Evolutionary conservation across 2,329 filamentous ascomycete species (phyloP), one percentile per base, ranked within the genome.

Genomic region (Paraphaeosphaeria sporulosa): DNA sequence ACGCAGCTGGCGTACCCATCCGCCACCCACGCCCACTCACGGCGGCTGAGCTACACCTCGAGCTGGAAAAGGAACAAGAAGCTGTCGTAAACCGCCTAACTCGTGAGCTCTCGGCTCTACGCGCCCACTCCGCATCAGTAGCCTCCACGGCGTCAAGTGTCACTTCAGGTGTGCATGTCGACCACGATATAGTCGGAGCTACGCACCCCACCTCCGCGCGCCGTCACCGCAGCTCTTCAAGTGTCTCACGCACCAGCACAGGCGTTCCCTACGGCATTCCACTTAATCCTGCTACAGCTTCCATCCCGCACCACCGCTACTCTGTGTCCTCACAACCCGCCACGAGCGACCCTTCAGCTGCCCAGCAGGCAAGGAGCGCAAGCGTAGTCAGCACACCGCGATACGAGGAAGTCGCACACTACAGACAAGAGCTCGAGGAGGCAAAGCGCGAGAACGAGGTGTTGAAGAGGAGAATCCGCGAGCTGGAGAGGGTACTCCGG

Each of bases 1-100:
- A 76, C 56, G 63, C 71, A 17, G 52, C 87, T 58, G 91, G 90
- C 0, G 69, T 82, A 13, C 94, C 94, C 4, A 80, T 96, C 70
- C 87, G 94, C 64, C 94, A 97, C 76, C 94, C 94, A 6, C 87
- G 92, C 38, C 94, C 94, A 3, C 81, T 97, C 76, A 97, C 94
- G 0, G 89, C 93, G 1, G 91, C 93, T 3, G 94, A 98, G 77
- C 84, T 98, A 62, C 93, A 97, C 77, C 84, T 91, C 61, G 88
- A 97, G 80, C 84, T 97, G 27, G 94, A 98, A 79, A 95, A 96
- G 78, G 94, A 98, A 75, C 94, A 98, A 71, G 94, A 98, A 78
- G 92, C 93, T 38, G 90, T 97, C 71, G 94, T 97, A 62, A 98
- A 98, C 80, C 92, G 94, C 36, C 85, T 98, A 34, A 96, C 92